Conservation (phyloP, 805 yeast species). For the Kregervanrija fluxuum region DNA sequence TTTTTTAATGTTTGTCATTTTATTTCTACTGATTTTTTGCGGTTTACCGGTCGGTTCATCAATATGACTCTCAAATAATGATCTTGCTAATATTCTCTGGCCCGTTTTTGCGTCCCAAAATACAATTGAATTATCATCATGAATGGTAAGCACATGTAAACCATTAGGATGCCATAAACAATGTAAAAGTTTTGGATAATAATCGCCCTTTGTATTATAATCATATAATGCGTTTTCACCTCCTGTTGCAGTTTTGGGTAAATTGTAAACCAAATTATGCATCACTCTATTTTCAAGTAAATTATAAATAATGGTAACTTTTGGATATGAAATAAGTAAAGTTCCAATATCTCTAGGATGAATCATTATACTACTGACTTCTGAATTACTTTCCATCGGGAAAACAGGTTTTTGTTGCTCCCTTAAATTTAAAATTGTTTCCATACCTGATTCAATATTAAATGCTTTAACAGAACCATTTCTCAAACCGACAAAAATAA, state of each 20-base stretch:
- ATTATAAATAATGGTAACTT: conserved; percentile 63
- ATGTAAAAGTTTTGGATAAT: conserved; percentile 28
- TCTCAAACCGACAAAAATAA: conserved; percentile 72
- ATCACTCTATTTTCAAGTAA: conserved; percentile 53
- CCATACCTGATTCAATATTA: conserved; percentile 71
- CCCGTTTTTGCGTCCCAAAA: conserved; percentile 92
- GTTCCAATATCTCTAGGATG: conserved; percentile 88
- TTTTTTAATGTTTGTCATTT: conserved; percentile 39
- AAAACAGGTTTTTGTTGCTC: conserved; percentile 62
- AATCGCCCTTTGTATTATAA: conserved; percentile 19
- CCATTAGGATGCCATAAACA: conserved; percentile 93
- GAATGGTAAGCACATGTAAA: conserved; percentile 69
- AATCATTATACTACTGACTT: conserved; percentile 62
- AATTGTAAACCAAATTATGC: conserved; percentile 48
- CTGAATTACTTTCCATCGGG: conserved; percentile 42
- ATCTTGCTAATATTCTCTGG: conserved; percentile 64
- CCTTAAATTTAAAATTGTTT: conserved; percentile 60
- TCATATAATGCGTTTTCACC: conserved; percentile 40
- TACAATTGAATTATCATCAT: conserved; percentile 75
- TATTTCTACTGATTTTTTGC: conserved; percentile 12
- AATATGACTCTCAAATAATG: conserved; percentile 56
- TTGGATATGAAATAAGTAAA: conserved; percentile 64
- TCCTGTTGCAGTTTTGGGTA: conserved; percentile 67
- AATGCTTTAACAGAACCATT: conserved; percentile 68
- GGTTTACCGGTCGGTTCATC: conserved; percentile 38